phyloP scores from a whole-genome alignment of 495 filamentous ascomycete genomes.

The Aspergillus biplanus region DNA sequence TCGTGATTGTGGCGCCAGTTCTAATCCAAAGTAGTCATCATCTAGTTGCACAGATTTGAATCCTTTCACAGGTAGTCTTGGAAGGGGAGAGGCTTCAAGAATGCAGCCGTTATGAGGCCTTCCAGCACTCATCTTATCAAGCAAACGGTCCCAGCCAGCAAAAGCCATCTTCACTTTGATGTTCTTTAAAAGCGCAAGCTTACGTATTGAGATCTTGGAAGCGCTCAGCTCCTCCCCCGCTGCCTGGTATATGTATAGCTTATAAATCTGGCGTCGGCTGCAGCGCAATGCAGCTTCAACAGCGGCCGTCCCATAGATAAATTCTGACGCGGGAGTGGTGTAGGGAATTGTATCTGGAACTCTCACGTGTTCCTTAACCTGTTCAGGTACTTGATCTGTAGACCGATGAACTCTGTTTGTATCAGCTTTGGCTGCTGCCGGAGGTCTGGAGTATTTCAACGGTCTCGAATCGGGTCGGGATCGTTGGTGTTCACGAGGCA shows the following conservation, averaged over 20 bases:
- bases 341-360: conserved; percentile 69
- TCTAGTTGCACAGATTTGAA: conserved; percentile 52
- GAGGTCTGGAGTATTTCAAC: neutral
- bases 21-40: conserved; percentile 55
- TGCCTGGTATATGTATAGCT: conserved; percentile 72
- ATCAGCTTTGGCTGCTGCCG: neutral
- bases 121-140: conserved; percentile 83
- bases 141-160: conserved; percentile 59
- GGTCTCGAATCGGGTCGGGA: conserved; percentile 1
- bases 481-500: conserved; percentile 33
- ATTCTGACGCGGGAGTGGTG: conserved; percentile 85
- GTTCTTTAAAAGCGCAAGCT: conserved; percentile 59
- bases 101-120: conserved; percentile 91
- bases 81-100: conserved; percentile 84
- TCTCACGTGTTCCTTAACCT: conserved; percentile 42
- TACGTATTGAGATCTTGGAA: conserved; percentile 52
- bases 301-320: conserved; percentile 81
- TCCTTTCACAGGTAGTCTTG: conserved; percentile 67
- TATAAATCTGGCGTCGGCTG: conserved; percentile 73
- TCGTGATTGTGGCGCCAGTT: conserved; percentile 66
- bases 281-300: conserved; percentile 81
- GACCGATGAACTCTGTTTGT: conserved; percentile 25
- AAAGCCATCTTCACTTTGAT: conserved; percentile 58
- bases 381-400: conserved; percentile 40
- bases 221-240: conserved; percentile 44